A percentile compares a stretch with the other conserved stretches of the same genome.
Conservation (phyloP, 257 asterid species). For the Fraxinus pennsylvanica region DNA sequence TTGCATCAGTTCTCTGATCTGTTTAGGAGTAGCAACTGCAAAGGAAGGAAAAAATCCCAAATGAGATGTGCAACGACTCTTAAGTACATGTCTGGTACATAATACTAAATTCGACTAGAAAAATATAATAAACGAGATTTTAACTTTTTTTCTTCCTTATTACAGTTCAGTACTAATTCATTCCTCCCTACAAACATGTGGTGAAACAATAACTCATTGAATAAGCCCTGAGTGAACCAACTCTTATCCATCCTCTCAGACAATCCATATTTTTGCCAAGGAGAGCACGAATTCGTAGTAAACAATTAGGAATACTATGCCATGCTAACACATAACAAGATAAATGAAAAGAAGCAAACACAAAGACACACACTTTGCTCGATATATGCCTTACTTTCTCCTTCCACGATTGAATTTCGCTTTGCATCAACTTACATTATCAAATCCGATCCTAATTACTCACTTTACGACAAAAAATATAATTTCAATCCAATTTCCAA, state of each 20-base stretch:
- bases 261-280: background rate
- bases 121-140: background rate
- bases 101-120: background rate
- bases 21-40: slow-evolving; percentile 66
- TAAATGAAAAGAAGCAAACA: background rate
- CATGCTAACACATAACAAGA: no score
- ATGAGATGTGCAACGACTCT: background rate
- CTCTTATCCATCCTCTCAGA: background rate
- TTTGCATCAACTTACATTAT: background rate
- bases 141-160: background rate
- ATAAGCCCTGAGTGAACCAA: background rate
- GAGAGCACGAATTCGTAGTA: background rate
- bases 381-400: background rate
- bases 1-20: slow-evolving; percentile 64
- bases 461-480: background rate
- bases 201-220: background rate
- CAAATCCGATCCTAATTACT: background rate
- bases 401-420: background rate
- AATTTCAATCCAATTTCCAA: background rate
- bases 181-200: background rate
- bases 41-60: background rate
- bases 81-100: background rate
- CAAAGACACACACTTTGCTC: background rate
- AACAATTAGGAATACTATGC: background rate
- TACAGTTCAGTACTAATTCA: background rate